Evolutionary conservation across 2,329 filamentous ascomycete genomes (phyloP).

Genomic region (Dactylella cylindrospora): DNA sequence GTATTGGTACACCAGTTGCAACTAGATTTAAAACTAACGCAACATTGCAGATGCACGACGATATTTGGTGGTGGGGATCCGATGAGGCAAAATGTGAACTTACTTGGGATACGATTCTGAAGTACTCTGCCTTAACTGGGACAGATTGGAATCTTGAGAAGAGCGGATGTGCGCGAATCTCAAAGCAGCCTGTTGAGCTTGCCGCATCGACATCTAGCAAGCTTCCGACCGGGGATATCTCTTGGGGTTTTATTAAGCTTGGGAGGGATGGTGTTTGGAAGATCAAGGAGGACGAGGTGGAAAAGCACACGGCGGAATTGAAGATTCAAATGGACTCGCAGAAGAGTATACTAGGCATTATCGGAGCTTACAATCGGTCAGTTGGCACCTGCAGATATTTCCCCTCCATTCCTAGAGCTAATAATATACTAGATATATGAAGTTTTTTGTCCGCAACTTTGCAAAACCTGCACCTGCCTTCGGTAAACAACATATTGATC

Average conservation of each 20-base stretch:
- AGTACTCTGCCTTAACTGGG: constrained; percentile 61
- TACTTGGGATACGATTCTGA: constrained; percentile 62
- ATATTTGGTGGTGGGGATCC: constrained; percentile 67
- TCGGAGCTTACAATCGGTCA: constrained; percentile 62
- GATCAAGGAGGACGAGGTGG: constrained; percentile 63
- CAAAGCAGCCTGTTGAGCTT: neutral
- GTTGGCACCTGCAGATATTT: no score
- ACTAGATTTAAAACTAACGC: no score
- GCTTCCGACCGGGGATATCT: constrained; percentile 60
- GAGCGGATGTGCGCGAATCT: constrained; percentile 55
- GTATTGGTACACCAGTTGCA: no score
- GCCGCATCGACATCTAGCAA: constrained; percentile 3
- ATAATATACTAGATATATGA: constrained; percentile 48
- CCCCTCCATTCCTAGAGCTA: no score
- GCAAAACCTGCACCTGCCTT: constrained; percentile 59
- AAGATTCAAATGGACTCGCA: constrained; percentile 61
- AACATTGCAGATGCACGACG: constrained; percentile 58
- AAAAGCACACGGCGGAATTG: constrained; percentile 63
- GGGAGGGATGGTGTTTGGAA: constrained; percentile 60
- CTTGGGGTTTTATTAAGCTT: constrained; percentile 64
- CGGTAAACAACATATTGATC: constrained; percentile 60
- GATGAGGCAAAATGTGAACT: constrained; percentile 57
- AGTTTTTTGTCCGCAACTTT: constrained; percentile 63
- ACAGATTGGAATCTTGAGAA: constrained; percentile 63
- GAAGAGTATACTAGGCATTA: constrained; percentile 60